Evolutionary conservation across 305 asterid genomes (phyloP).

Genomic region (Euphrasia arctica): DNA sequence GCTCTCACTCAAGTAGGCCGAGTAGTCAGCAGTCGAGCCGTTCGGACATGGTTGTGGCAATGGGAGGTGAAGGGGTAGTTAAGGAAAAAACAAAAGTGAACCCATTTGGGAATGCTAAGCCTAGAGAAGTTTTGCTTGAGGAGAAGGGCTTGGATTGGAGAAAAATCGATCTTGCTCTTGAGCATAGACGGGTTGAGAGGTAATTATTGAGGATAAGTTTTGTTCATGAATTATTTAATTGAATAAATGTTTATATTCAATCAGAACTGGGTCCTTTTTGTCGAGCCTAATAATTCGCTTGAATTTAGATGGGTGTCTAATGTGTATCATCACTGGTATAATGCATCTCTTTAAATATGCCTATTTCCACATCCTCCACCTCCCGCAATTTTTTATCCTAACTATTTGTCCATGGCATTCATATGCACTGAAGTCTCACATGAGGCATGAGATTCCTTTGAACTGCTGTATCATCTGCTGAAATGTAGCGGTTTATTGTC

Average conservation of each 20-base stretch:
- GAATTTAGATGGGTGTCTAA: constrained; percentile 10
- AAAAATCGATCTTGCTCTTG: constrained; percentile 67
- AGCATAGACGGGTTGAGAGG: constrained; percentile 57
- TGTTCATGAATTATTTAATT: not conserved
- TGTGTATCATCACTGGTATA: not conserved
- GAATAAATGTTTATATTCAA: not conserved
- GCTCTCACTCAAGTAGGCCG: constrained; percentile 75
- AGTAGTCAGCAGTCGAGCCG: constrained; percentile 48
- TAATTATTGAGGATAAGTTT: constrained; percentile 16
- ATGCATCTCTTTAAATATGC: constrained; percentile 1
- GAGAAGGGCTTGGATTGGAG: constrained; percentile 76
- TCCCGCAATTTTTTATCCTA: not conserved
- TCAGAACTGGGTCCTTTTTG: not conserved
- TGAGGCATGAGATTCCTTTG: constrained; percentile 2
- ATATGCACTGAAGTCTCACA: constrained; percentile 1
- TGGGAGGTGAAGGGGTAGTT: constrained; percentile 37
- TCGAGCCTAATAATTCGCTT: constrained; percentile 4
- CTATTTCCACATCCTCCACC: not conserved
- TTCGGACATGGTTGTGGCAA: constrained; percentile 33
- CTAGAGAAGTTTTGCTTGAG: constrained; percentile 70
- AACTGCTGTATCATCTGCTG: not conserved
- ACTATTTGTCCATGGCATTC: not conserved
- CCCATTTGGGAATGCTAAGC: constrained; percentile 81
- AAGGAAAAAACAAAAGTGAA: constrained; percentile 60
- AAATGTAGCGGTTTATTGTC: not conserved